Evolutionary conservation across 2,329 filamentous ascomycete species (phyloP).

Genomic region (Phyllachora maydis): DNA sequence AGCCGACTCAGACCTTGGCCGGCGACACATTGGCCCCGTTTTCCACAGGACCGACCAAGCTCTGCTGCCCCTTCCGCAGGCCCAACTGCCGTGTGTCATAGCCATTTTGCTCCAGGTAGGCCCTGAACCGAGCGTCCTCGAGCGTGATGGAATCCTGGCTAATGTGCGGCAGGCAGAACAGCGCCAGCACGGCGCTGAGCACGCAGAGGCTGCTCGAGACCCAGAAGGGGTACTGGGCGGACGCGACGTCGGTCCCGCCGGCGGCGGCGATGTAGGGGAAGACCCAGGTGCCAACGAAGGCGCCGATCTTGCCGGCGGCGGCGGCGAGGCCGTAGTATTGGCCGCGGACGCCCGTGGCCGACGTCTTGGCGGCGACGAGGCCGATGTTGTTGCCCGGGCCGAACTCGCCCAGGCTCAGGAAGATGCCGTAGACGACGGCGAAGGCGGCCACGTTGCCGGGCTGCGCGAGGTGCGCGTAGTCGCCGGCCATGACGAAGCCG

Average conservation of each 20-base stretch:
- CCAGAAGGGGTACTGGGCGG: constrained; percentile 75
- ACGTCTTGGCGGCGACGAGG: constrained; percentile 69
- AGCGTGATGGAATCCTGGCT: constrained; percentile 66
- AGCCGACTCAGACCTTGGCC: too few species aligned
- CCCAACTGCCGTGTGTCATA: constrained; percentile 48
- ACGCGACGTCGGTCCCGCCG: constrained; percentile 25
- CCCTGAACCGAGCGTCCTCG: constrained; percentile 59
- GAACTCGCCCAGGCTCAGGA: constrained; percentile 57
- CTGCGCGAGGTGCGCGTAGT: constrained; percentile 49
- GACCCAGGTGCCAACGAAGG: constrained; percentile 71
- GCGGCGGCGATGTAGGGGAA: constrained; percentile 53
- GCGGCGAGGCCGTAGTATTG: constrained; percentile 55
- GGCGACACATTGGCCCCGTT: too few species aligned
- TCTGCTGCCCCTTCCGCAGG: constrained; percentile 14
- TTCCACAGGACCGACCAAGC: too few species aligned
- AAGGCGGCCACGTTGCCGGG: constrained; percentile 51
- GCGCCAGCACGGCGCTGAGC: constrained; percentile 44
- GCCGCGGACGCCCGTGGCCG: constrained; percentile 71
- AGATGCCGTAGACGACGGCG: constrained; percentile 61
- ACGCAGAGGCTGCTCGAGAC: constrained; percentile 62
- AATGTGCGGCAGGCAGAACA: constrained; percentile 55
- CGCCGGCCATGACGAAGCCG: constrained; percentile 76
- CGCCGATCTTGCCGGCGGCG: constrained; percentile 55
- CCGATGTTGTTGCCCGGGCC: constrained; percentile 88
- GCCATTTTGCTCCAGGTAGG: constrained; percentile 50